Evolutionary conservation across 2,329 filamentous ascomycete species (phyloP), one percentile per base, ranked within the genome.

Genomic region (Fusarium burgessii): DNA sequence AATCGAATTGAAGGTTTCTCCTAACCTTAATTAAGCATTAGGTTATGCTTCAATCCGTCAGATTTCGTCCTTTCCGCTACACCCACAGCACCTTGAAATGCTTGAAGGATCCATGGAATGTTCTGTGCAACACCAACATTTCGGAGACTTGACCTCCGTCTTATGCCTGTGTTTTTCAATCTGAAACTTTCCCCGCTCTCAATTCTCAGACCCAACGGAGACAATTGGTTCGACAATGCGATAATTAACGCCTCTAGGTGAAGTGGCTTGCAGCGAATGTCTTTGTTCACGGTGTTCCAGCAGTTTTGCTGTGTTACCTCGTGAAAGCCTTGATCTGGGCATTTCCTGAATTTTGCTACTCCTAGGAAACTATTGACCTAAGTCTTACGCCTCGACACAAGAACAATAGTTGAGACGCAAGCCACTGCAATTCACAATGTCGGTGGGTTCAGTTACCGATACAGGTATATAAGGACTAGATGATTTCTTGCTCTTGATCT

Each of bases 251-350:
- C 69, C 69, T 47, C 40, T 18, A 33, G 50, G 29, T 38, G 35
- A 49, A 32, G 65, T 72, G 70, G 69, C 69, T 70, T 72, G 27
- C 33, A 9, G 35, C 42, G 25, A 33, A 46, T 43, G 38, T 25
- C 47, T 47, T 47, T 42, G 17, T 72, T 72, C 69, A 72, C 70
- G 62, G 33, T 65, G n/a, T 32, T 43, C 56, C 45, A 20, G 29
- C 20, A 12, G 40, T 64, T 29, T 29, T 52, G 5, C 33, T 50
- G 20, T 20, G 29, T 20, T 47, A 6, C 25, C 25, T 20, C 51
- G 69, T 70, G 69, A 71, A 54, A 23, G 12, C 12, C n/a, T 29
- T 36, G 12, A 40, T 47, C 38, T 52, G 14, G 32, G 18, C n/a
- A 23, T 25, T 32, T n/a, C 33, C 23, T 36, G 51, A 13, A 25